A percentile compares a stretch with the other conserved stretches of the same genome.
Conservation (phyloP, 2,329 filamentous ascomycete species). For the Aureobasidium zeae region DNA sequence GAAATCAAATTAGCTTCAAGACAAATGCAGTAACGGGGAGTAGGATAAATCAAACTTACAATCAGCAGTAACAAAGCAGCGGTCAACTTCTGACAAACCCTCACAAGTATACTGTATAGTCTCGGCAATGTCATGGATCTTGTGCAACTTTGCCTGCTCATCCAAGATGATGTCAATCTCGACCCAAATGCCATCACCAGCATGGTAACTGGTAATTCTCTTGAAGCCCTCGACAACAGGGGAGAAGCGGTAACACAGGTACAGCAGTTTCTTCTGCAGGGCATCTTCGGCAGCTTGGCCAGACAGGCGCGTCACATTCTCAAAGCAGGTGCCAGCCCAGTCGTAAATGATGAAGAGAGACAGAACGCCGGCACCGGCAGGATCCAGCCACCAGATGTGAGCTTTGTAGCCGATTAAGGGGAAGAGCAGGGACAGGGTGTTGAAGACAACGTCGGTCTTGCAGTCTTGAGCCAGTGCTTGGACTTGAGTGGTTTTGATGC, state of each 20-base stretch:
- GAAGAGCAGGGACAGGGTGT: slow-evolving; percentile 53
- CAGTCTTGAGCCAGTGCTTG: slow-evolving; percentile 56
- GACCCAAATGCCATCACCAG: slow-evolving; percentile 54
- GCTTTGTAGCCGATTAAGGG: slow-evolving; percentile 51
- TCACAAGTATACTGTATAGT: slow-evolving; percentile 55
- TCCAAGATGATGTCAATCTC: slow-evolving; percentile 53
- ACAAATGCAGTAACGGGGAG: background rate
- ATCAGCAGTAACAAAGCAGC: slow-evolving; percentile 45
- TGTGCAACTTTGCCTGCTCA: slow-evolving; percentile 43
- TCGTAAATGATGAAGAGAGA: slow-evolving; percentile 61
- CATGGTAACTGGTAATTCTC: slow-evolving; percentile 45
- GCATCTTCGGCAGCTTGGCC: slow-evolving; percentile 47
- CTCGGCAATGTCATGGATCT: slow-evolving; percentile 52
- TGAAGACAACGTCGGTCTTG: slow-evolving; percentile 56
- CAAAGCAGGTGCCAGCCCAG: slow-evolving; percentile 54
- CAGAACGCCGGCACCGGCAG: slow-evolving; percentile 51
- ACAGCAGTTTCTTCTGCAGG: slow-evolving; percentile 49
- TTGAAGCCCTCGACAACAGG: slow-evolving; percentile 32
- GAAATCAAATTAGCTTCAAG: slow-evolving; percentile 11
- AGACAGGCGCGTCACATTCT: slow-evolving; percentile 50
- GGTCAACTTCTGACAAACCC: slow-evolving; percentile 43
- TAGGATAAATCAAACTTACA: slow-evolving; percentile 29
- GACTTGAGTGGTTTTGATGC: slow-evolving; percentile 55
- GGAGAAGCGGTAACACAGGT: slow-evolving; percentile 43
- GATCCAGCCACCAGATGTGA: slow-evolving; percentile 59